A percentile compares a stretch with the other conserved stretches of the same genome.
Conservation (phyloP, 352 stramenopile genomes). For the Pythium vanterpoolii region DNA sequence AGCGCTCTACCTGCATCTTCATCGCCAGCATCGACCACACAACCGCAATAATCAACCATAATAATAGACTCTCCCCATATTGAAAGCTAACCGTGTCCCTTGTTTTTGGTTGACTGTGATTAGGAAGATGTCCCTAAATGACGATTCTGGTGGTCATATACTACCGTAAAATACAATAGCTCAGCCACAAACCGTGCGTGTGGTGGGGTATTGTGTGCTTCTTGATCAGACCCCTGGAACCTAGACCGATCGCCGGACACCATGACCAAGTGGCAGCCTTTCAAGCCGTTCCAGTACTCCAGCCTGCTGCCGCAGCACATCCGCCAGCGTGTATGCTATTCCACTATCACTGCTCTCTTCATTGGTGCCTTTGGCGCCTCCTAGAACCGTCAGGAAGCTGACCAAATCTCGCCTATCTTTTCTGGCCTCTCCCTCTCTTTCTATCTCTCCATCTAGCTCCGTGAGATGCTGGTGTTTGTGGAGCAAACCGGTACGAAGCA, state of each 20-base stretch:
- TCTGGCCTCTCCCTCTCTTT: background rate
- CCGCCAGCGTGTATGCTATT: slow-evolving; percentile 53
- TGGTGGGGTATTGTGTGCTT: slow-evolving; percentile 12
- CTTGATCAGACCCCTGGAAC: slow-evolving; percentile 17
- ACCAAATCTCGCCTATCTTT: background rate
- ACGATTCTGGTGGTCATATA: slow-evolving; percentile 25
- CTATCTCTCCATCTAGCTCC: slow-evolving; percentile 37
- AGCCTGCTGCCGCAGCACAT: slow-evolving; percentile 62
- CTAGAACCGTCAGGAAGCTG: background rate
- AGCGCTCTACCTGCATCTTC: slow-evolving; percentile 9
- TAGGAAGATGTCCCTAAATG: slow-evolving; percentile 13
- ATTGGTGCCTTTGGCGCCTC: background rate
- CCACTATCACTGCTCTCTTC: background rate
- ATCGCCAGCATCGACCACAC: background rate
- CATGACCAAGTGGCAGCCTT: slow-evolving; percentile 84
- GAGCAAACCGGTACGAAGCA: slow-evolving; percentile 75
- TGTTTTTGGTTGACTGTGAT: background rate
- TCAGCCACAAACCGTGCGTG: slow-evolving; percentile 1
- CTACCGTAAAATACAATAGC: slow-evolving; percentile 9
- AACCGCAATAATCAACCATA: background rate
- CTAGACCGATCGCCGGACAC: slow-evolving; percentile 16
- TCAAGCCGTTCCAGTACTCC: slow-evolving; percentile 79
- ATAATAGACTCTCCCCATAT: slow-evolving; percentile 20
- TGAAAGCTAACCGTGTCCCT: slow-evolving; percentile 12
- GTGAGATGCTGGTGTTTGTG: slow-evolving; percentile 79